Evolutionary conservation across 2,329 filamentous ascomycete genomes (phyloP).

Genomic region (Pseudogymnoascus destructans): DNA sequence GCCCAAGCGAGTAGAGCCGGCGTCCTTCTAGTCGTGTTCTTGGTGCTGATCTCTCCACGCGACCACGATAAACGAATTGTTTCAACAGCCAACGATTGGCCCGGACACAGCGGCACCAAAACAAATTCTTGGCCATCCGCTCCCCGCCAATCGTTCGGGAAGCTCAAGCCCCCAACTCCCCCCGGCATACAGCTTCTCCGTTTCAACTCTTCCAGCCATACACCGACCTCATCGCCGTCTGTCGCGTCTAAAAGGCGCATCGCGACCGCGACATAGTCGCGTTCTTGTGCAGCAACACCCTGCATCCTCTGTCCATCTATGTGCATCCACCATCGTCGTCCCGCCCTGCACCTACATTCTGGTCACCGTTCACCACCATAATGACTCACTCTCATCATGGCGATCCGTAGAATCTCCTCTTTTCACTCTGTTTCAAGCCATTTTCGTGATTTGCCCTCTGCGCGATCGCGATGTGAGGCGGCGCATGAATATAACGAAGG

Average conservation of each 20-base stretch:
- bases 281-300: slow-evolving; percentile 8
- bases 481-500: slow-evolving; percentile 8
- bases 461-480: slow-evolving; percentile 2
- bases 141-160: neutral
- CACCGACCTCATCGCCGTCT: neutral
- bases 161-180: neutral
- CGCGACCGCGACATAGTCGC: slow-evolving; percentile 7
- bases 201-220: slow-evolving; percentile 9
- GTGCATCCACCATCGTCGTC: neutral
- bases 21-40: neutral
- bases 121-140: neutral
- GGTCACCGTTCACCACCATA: slow-evolving; percentile 3
- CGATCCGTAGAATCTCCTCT: slow-evolving; percentile 5
- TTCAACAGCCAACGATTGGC: slow-evolving; percentile 8
- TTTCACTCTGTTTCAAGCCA: slow-evolving; percentile 6
- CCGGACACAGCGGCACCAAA: neutral
- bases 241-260: slow-evolving; percentile 8
- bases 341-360: neutral
- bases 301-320: neutral
- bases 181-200: slow-evolving; percentile 1
- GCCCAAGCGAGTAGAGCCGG: neutral
- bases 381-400: slow-evolving; percentile 8
- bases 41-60: neutral
- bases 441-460: slow-evolving; percentile 8
- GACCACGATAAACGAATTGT: neutral